Percentiles rank a stretch among this genome's conserved stretches.
Conservation (phyloP, 306 rosid species). For the Vicia faba region DNA sequence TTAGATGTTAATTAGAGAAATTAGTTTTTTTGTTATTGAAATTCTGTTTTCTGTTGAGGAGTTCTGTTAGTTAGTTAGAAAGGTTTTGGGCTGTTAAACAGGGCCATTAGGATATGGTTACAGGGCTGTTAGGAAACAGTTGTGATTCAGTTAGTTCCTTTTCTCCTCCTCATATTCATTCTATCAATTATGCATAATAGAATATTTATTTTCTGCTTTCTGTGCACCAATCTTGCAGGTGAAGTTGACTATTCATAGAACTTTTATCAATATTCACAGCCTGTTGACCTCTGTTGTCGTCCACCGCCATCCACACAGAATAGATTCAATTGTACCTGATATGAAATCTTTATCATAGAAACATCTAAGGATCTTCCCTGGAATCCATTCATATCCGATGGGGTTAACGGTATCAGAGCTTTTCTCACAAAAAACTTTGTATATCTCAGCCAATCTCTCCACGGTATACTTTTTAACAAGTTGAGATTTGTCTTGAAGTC, state of each 20-base stretch:
- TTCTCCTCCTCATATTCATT: no score
- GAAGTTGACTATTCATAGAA: conserved; percentile 21
- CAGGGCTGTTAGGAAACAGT: no score
- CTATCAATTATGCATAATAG: no score
- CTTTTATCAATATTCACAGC: conserved; percentile 70
- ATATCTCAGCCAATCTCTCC: conserved; percentile 89
- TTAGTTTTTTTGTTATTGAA: no score
- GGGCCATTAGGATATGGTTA: no score
- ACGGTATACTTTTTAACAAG: conserved; percentile 87
- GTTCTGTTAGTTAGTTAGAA: no score
- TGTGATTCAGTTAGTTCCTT: no score
- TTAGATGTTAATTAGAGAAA: no score
- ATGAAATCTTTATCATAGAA: conserved; percentile 93
- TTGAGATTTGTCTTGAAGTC: conserved; percentile 87
- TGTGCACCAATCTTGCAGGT: conserved; percentile 24
- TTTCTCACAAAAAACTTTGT: conserved; percentile 63
- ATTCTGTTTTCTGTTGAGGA: no score
- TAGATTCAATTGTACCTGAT: conserved; percentile 80
- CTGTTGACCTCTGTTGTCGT: conserved; percentile 81
- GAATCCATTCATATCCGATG: conserved; percentile 75
- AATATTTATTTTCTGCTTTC: no score
- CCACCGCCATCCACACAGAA: conserved; percentile 72
- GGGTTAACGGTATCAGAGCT: conserved; percentile 52
- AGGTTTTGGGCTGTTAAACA: no score
- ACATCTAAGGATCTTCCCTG: conserved; percentile 93